Conservation (phyloP, 306 rosid species). For the Lathyrus aphaca region DNA sequence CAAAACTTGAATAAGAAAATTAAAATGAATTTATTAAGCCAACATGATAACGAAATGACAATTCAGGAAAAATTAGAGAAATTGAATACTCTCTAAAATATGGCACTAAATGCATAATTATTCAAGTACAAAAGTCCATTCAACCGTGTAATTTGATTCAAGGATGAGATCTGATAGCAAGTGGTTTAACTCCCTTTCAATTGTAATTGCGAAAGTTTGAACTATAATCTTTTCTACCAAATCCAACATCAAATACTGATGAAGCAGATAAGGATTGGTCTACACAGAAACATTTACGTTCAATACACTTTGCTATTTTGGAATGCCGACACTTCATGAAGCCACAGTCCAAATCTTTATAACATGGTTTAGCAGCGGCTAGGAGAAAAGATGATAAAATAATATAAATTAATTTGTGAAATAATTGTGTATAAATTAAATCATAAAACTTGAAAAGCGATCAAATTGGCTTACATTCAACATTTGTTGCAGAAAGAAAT, state of each 20-base stretch:
- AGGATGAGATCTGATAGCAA: too few species aligned
- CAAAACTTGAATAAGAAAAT: neutral
- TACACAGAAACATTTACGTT: neutral
- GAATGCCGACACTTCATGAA: neutral
- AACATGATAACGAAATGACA: neutral
- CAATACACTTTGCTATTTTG: neutral
- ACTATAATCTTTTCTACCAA: too few species aligned
- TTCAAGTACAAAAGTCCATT: too few species aligned
- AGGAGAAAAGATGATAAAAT: neutral
- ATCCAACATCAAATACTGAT: too few species aligned
- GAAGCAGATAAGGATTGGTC: too few species aligned
- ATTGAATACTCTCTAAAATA: too few species aligned
- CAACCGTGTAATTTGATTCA: too few species aligned
- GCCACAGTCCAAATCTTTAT: neutral
- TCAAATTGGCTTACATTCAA: neutral
- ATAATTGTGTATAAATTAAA: neutral
- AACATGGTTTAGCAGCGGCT: neutral
- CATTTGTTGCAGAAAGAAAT: neutral
- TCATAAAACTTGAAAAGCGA: too few species aligned
- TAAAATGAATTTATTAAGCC: neutral
- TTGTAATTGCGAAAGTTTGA: too few species aligned
- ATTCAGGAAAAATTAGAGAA: neutral
- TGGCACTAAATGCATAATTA: neutral
- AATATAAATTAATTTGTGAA: neutral
- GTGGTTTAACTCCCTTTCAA: too few species aligned